Percentiles rank a stretch among this genome's conserved stretches.
Evolutionary conservation across 164 flowering plant species (phyloP).

Genomic region (Aristolochia fimbriata): DNA sequence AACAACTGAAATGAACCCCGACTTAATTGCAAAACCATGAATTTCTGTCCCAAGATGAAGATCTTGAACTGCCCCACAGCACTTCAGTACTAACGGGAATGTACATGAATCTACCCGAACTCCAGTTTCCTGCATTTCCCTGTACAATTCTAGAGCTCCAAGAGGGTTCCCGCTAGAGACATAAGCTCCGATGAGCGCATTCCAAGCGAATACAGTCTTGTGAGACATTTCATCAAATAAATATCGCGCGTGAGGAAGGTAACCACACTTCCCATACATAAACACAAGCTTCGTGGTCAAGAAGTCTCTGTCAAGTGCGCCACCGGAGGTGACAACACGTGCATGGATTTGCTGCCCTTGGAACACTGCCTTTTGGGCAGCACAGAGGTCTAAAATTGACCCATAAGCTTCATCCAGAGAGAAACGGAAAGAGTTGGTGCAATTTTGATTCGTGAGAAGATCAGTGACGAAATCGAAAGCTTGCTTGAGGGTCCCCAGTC

Average conservation of each 20-base stretch:
- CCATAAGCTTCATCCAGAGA: conserved; percentile 37
- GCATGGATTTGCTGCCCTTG: conserved; percentile 67
- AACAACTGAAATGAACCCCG: conserved; percentile 29
- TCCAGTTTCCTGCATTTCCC: conserved; percentile 44
- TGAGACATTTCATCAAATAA: conserved; percentile 58
- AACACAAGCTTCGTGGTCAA: conserved; percentile 62
- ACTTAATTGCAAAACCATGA: conserved; percentile 57
- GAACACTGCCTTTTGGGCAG: conserved; percentile 26
- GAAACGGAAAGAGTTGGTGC: conserved; percentile 11
- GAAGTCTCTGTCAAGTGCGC: conserved; percentile 26
- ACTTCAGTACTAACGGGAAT: conserved; percentile 54
- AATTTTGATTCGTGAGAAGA: conserved; percentile 2
- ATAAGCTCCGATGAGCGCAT: conserved; percentile 77
- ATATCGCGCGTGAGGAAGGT: conserved; percentile 30
- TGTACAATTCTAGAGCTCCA: conserved; percentile 40
- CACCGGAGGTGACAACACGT: conserved; percentile 30
- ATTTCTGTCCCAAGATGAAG: conserved; percentile 36
- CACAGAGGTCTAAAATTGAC: conserved; percentile 52
- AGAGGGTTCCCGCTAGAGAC: conserved; percentile 35
- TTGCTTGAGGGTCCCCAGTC: conserved; percentile 28
- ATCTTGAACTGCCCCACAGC: conserved; percentile 38
- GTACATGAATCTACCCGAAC: conserved; percentile 48
- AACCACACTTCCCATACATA: conserved; percentile 69
- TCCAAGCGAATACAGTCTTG: conserved; percentile 65
- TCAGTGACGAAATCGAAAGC: conserved; percentile 31